Conservation (phyloP, 225 moss, liverwort and hornwort genomes). For the Sphagnum tenellum region DNA sequence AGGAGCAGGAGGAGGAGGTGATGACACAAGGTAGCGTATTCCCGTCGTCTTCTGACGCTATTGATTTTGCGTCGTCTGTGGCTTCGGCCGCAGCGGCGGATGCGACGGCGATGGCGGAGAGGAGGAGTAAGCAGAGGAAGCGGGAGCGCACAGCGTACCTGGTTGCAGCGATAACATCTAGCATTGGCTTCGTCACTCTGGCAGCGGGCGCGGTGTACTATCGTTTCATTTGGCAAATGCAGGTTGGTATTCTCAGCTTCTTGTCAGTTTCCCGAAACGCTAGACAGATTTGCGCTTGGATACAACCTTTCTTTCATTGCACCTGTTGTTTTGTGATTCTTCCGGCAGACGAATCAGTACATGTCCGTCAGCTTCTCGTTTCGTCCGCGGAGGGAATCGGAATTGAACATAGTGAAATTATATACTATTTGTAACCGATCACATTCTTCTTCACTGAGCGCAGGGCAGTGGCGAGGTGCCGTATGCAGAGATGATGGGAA, state of each 20-base stretch:
- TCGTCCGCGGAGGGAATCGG: too few relatives aligned
- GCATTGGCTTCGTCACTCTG: constrained; percentile 62
- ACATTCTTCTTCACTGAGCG: not conserved
- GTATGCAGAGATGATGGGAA: constrained; percentile 70
- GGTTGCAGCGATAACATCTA: constrained; percentile 79
- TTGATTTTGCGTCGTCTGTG: constrained; percentile 41
- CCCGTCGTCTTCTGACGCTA: constrained; percentile 8
- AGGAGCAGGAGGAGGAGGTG: too few relatives aligned
- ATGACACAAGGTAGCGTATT: not conserved
- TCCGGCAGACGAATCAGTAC: too few relatives aligned
- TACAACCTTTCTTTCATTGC: too few relatives aligned
- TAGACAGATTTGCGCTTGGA: too few relatives aligned
- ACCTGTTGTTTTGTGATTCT: too few relatives aligned
- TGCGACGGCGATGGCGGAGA: constrained; percentile 3
- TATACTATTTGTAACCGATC: not conserved
- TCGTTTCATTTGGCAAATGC: constrained; percentile 87
- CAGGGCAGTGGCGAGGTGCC: constrained; percentile 68
- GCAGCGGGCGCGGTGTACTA: constrained; percentile 70
- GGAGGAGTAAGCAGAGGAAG: constrained; percentile 27
- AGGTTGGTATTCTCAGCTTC: constrained; percentile 14
- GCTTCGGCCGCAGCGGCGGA: constrained; percentile 41
- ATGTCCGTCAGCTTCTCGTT: too few relatives aligned
- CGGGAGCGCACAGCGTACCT: constrained; percentile 54
- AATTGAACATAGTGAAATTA: not conserved
- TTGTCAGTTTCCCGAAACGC: too few relatives aligned